phyloP scores from a whole-genome alignment of 139 green algal genomes.

The Chlorella sp. region DNA sequence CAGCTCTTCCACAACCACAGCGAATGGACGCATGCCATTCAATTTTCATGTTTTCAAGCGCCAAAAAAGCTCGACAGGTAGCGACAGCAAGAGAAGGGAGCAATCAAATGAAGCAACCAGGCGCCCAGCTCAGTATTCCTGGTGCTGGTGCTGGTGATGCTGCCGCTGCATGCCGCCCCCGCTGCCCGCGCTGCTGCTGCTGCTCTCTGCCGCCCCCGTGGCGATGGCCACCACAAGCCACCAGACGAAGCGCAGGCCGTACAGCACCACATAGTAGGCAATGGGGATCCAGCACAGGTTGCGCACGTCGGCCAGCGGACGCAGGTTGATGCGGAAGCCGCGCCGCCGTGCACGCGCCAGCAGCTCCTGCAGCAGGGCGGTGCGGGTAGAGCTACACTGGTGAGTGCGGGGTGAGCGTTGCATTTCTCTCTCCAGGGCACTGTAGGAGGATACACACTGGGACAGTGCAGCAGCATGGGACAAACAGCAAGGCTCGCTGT shows the following conservation, averaged over 20 bases:
- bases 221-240: constrained; percentile 6
- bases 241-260: neutral
- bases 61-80: too few relatives aligned
- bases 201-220: neutral
- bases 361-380: constrained; percentile 47
- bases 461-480: too few relatives aligned
- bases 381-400: too few relatives aligned
- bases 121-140: neutral
- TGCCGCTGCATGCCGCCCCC: neutral
- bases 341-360: constrained; percentile 36
- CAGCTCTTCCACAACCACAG: too few relatives aligned
- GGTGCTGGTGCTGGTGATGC: constrained; percentile 8
- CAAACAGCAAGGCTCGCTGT: too few relatives aligned
- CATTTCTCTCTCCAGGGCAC: too few relatives aligned
- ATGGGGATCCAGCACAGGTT: constrained; percentile 59
- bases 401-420: too few relatives aligned
- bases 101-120: neutral
- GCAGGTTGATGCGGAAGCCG: constrained; percentile 74
- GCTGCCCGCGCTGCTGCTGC: neutral
- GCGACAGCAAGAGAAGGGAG: too few relatives aligned
- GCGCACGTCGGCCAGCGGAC: constrained; percentile 76
- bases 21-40: too few relatives aligned
- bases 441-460: too few relatives aligned
- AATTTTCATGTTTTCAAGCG: too few relatives aligned
- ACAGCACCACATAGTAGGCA: constrained; percentile 27